These are phyloP conservation scores for Solanum etuberosum DNA, from an alignment of 257 asterid genomes.

Conservation along the genomic window DNA sequence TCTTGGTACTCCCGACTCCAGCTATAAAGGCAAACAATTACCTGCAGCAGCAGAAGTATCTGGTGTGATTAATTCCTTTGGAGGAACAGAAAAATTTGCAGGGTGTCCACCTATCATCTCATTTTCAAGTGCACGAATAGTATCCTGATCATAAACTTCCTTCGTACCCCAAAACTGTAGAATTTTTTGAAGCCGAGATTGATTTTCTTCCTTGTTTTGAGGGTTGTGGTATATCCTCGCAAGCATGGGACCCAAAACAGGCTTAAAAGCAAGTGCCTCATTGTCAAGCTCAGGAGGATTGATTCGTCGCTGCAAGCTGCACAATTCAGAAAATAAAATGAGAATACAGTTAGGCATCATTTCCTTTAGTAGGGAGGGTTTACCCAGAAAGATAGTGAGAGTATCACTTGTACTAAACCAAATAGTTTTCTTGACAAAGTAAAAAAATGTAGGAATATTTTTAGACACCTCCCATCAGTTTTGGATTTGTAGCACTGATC, in stretches of 20 bases:
- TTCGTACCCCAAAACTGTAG: slow-evolving; percentile 94
- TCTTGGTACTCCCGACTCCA: not conserved
- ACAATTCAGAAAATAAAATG: slow-evolving; percentile 7
- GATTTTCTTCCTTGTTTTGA: slow-evolving; percentile 89
- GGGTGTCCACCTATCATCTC: slow-evolving; percentile 69
- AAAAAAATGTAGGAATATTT: not conserved
- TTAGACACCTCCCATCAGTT: not conserved
- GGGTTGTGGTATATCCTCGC: slow-evolving; percentile 85
- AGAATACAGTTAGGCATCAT: not conserved
- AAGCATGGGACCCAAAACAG: slow-evolving; percentile 90
- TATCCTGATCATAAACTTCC: slow-evolving; percentile 88
- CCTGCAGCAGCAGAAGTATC: slow-evolving; percentile 53
- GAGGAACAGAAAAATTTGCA: slow-evolving; percentile 38
- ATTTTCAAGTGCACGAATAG: slow-evolving; percentile 58
- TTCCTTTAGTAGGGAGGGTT: not conserved
- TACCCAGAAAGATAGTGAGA: not conserved
- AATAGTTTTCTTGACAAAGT: not conserved
- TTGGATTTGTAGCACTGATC: not conserved
- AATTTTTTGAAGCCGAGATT: slow-evolving; percentile 82
- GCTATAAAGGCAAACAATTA: slow-evolving; percentile 5
- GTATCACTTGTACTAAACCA: not conserved
- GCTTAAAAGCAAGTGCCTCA: slow-evolving; percentile 90
- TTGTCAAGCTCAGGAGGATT: slow-evolving; percentile 78
- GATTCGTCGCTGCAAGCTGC: slow-evolving; percentile 85
- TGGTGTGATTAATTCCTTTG: slow-evolving; percentile 29